Percentiles rank a stretch among this genome's conserved stretches.
Conservation (phyloP, 1,139 yeast genomes). For the Citeromyces hawaiiensis region DNA sequence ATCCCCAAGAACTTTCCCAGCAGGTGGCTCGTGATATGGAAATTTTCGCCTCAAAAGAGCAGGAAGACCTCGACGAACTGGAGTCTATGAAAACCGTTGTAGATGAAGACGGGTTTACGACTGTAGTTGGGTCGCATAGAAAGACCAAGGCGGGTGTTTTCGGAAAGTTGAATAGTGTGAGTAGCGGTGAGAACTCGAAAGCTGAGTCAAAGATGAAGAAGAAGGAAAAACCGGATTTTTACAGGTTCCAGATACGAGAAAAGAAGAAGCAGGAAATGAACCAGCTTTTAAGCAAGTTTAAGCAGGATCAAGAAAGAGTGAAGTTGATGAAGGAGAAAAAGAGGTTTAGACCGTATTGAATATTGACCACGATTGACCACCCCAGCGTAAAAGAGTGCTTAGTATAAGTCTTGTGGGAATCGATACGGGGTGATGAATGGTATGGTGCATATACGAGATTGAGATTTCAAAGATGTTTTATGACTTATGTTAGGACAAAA, state of each 20-base stretch:
- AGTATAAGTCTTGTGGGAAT: no score
- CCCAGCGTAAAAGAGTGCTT: no score
- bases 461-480: no score
- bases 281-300: constrained; percentile 69
- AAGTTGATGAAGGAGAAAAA: constrained; percentile 66
- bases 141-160: constrained; percentile 61
- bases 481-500: no score
- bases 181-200: constrained; percentile 25
- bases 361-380: no score
- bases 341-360: constrained; percentile 74
- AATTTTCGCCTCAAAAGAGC: constrained; percentile 63
- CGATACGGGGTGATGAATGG: no score
- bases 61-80: constrained; percentile 45
- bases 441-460: no score
- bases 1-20: constrained; percentile 30
- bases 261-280: constrained; percentile 88
- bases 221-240: constrained; percentile 85
- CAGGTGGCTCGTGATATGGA: constrained; percentile 46
- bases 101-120: constrained; percentile 89
- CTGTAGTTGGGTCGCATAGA: constrained; percentile 79
- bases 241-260: constrained; percentile 91
- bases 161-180: constrained; percentile 37
- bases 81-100: constrained; percentile 44
- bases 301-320: constrained; percentile 82
- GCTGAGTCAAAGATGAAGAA: constrained; percentile 52